Percentiles rank a stretch among this genome's conserved stretches.
Conservation (phyloP, 176 grass and related monocot genomes). For the Neostapfia colusana region DNA sequence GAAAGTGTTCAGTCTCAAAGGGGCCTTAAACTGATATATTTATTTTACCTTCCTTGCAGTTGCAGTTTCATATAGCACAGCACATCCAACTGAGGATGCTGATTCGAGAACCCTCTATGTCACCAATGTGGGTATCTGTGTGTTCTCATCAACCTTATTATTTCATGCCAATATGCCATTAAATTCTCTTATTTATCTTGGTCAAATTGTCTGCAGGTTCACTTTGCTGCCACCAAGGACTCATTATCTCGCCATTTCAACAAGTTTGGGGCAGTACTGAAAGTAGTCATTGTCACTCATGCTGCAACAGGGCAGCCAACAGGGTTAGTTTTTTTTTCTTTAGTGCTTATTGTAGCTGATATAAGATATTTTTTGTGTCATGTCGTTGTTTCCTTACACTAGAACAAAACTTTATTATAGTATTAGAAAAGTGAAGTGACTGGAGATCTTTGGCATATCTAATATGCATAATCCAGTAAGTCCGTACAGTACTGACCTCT, state of each 20-base stretch:
- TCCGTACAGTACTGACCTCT: neutral
- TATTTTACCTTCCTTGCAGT: conserved; percentile 45
- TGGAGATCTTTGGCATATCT: conserved; percentile 18
- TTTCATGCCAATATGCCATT: neutral
- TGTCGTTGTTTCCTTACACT: neutral
- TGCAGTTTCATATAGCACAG: conserved; percentile 62
- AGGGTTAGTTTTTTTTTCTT: conserved; percentile 49
- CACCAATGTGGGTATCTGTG: conserved; percentile 74
- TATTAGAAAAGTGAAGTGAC: conserved; percentile 2
- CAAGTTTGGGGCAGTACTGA: conserved; percentile 89
- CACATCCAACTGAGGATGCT: conserved; percentile 66
- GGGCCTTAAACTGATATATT: conserved; percentile 18
- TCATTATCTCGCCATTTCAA: conserved; percentile 92
- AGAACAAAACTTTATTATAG: neutral
- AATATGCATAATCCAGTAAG: neutral
- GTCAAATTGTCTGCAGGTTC: conserved; percentile 65
- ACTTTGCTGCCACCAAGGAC: conserved; percentile 95
- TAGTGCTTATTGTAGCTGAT: conserved; percentile 1
- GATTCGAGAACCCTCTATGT: conserved; percentile 86
- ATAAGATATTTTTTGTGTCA: neutral
- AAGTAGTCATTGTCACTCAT: conserved; percentile 89
- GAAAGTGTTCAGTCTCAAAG: neutral
- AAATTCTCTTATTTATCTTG: conserved; percentile 35
- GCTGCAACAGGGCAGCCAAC: conserved; percentile 87
- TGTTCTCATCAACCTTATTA: conserved; percentile 1